Evolutionary conservation across 2,329 filamentous ascomycete species (phyloP).

Genomic region (Epicoccum sorghinum): DNA sequence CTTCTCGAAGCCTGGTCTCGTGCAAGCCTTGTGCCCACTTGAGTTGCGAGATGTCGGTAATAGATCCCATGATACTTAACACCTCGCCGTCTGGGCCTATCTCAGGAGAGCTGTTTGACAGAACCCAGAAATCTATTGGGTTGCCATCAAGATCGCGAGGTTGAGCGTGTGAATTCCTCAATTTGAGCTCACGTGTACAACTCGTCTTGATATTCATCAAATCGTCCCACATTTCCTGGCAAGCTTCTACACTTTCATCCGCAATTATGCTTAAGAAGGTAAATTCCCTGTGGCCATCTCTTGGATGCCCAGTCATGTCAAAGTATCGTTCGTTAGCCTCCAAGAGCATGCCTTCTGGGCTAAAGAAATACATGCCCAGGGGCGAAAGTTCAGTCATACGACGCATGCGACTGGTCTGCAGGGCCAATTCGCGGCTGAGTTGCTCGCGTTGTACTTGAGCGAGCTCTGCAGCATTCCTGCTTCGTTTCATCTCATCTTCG

Average conservation of each 20-base stretch:
- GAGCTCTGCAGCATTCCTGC: conserved; percentile 32
- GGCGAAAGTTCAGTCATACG: conserved; percentile 44
- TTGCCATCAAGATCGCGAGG: conserved; percentile 47
- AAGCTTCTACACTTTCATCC: conserved; percentile 39
- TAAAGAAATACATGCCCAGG: conserved; percentile 42
- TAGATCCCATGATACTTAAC: conserved; percentile 38
- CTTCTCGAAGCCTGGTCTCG: conserved; percentile 34
- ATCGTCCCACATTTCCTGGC: conserved; percentile 49
- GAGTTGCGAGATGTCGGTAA: conserved; percentile 43
- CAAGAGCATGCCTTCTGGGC: conserved; percentile 49
- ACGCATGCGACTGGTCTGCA: conserved; percentile 42
- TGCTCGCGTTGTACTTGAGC: conserved; percentile 38
- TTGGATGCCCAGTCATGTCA: conserved; percentile 54
- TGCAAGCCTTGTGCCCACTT: conserved; percentile 46
- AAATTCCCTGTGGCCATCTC: conserved; percentile 49
- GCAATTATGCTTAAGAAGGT: conserved; percentile 52
- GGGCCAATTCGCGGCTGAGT: conserved; percentile 33
- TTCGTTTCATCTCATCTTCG: conserved; percentile 41
- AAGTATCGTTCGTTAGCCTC: conserved; percentile 56
- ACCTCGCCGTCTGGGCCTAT: conserved; percentile 33
- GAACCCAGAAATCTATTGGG: conserved; percentile 53
- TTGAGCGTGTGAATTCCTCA: conserved; percentile 44
- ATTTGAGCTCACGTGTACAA: conserved; percentile 52
- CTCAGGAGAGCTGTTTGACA: conserved; percentile 42
- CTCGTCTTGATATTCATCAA: conserved; percentile 45